Evolutionary conservation across 352 stramenopile genomes (phyloP).

Genomic region (Globisporangium yorkense): DNA sequence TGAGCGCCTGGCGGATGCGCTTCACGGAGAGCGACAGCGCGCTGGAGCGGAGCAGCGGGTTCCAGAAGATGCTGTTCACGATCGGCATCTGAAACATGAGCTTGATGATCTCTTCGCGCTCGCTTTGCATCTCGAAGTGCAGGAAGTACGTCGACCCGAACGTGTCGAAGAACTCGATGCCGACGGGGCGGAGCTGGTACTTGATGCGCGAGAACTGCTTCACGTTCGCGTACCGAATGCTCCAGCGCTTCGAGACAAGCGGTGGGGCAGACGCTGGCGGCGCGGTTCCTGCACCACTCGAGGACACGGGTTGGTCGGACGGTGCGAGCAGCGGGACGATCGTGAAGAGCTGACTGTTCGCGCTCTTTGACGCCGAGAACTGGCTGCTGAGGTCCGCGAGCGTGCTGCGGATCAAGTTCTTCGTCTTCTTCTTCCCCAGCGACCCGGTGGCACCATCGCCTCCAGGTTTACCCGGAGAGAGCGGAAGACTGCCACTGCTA

Average conservation of each 20-base stretch:
- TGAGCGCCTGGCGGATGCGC: constrained; percentile 56
- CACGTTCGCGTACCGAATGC: constrained; percentile 54
- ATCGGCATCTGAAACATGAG: constrained; percentile 75
- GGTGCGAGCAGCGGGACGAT: constrained; percentile 24
- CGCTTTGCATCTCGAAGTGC: constrained; percentile 43
- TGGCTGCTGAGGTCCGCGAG: constrained; percentile 44
- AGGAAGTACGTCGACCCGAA: constrained; percentile 67
- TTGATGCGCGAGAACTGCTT: constrained; percentile 78
- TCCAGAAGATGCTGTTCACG: constrained; percentile 80
- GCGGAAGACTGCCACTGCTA: not conserved
- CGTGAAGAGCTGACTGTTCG: constrained; percentile 33
- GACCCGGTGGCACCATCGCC: not conserved
- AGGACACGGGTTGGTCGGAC: not conserved
- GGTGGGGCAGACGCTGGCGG: not conserved
- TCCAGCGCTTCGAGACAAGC: constrained; percentile 33
- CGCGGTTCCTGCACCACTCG: not conserved
- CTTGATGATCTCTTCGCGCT: constrained; percentile 67
- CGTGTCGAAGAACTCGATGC: constrained; percentile 72
- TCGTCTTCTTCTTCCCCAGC: constrained; percentile 36
- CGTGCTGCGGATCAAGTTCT: constrained; percentile 42
- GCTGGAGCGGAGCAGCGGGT: constrained; percentile 52
- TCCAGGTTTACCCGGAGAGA: constrained; percentile 17
- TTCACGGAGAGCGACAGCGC: constrained; percentile 61
- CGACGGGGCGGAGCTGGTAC: constrained; percentile 70
- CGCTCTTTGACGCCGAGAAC: constrained; percentile 33